Conservation (phyloP, 148 eudicot genomes). For the Pouteria glomerata region DNA sequence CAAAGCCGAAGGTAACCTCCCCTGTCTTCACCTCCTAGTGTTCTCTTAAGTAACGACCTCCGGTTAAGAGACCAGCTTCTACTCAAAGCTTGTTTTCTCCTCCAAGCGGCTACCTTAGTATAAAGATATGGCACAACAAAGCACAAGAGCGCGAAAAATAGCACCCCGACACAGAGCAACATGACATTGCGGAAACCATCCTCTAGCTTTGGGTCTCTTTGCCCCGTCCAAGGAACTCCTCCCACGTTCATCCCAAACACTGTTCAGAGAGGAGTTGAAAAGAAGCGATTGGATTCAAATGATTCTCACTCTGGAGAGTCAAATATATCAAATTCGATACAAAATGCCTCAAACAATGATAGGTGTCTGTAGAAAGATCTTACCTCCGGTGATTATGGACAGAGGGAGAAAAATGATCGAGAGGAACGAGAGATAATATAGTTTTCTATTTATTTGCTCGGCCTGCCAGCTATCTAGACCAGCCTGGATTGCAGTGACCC, state of each 20-base stretch:
- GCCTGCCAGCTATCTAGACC: conserved; percentile 98
- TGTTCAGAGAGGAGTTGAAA: conserved; percentile 23
- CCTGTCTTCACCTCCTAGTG: conserved; percentile 33
- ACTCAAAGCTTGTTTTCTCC: conserved; percentile 38
- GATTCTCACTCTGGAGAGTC: too few relatives aligned
- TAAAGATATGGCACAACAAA: conserved; percentile 58
- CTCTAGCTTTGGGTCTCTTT: conserved; percentile 50
- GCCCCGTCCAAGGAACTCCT: conserved; percentile 95
- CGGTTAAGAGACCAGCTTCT: conserved; percentile 67
- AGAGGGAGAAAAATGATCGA: conserved; percentile 91
- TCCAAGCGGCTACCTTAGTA: conserved; percentile 55
- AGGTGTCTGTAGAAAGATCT: not conserved
- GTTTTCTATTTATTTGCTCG: conserved; percentile 84
- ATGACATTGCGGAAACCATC: conserved; percentile 82
- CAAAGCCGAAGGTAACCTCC: conserved; percentile 73
- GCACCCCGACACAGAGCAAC: conserved; percentile 50
- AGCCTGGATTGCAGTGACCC: conserved; percentile 88
- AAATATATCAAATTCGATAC: not conserved
- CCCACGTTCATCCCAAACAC: conserved; percentile 99
- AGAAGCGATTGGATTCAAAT: conserved; percentile 10
- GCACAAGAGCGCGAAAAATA: conserved; percentile 64
- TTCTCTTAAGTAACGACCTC: conserved; percentile 43
- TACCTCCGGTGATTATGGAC: conserved; percentile 92
- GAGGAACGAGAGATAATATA: conserved; percentile 86
- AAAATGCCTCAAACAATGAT: not conserved